Evolutionary conservation across 257 asterid species (phyloP), one percentile per base, ranked within the genome.

Genomic region (Ligustrum vulgare): DNA sequence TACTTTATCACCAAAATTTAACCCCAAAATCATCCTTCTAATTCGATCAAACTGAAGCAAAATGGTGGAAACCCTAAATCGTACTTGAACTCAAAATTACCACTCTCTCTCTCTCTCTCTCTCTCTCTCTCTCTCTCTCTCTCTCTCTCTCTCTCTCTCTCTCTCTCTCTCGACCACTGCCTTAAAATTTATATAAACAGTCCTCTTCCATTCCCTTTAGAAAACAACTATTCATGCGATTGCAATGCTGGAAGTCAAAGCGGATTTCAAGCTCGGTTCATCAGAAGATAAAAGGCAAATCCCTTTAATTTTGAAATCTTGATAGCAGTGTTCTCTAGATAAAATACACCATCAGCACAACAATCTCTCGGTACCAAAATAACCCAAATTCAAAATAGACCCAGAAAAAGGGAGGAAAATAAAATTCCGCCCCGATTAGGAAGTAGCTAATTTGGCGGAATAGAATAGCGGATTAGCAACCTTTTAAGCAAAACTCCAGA

Each of bases 191-290:
- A 77, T 58, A 33, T 31, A 85, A 83, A 67, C 87, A 81, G 77
- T 83, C 86, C 78, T 81, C 85, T 81, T 81, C 84, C 89, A 85
- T 85, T 66, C 75, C 80, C 84, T 71, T 76, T 34, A 58, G 49
- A 70, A 66, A 75, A 54, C 72, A 77, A 64, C 67, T 43, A 49
- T 56, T 35, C 56, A 25, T 66, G 58, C 80, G 75, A 72, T 63
- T 51, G 36, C 75, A 75, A 75, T 75, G 83, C 85, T 76, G 58
- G 78, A 79, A 75, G 72, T 78, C 54, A 63, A 28, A 36, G 81
- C 39, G 70, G 43, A 43, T 69, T 76, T 64, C 32, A 54, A 73
- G 82, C 73, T 81, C 70, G 20, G 56, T 15, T 13, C 6, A 15
- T 45, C 69, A 64, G 70, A 35, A 20, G 76, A 84, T 80, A 77